Conservation (phyloP, 257 asterid species). For the Forsythia viridissima region DNA sequence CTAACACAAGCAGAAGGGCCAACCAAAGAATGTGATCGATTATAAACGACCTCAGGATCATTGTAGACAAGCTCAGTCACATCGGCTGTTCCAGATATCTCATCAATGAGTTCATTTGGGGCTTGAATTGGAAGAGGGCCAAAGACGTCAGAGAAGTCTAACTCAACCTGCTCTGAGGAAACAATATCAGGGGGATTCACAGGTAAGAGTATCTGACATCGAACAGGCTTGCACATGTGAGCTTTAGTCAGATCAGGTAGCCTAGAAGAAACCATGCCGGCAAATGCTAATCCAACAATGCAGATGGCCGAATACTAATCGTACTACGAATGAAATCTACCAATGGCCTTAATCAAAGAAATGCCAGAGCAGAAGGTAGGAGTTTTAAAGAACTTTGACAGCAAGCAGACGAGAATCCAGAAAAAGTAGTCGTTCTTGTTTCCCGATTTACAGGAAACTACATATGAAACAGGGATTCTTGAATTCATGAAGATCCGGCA, state of each 20-base stretch:
- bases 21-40: slow-evolving; percentile 63
- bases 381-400: slow-evolving; percentile 35
- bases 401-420: slow-evolving; percentile 54
- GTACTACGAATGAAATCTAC: slow-evolving; percentile 29
- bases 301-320: slow-evolving; percentile 29
- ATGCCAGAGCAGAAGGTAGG: slow-evolving; percentile 20
- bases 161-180: slow-evolving; percentile 30
- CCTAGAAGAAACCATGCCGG: slow-evolving; percentile 46
- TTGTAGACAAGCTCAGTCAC: slow-evolving; percentile 50
- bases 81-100: slow-evolving; percentile 31
- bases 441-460: slow-evolving; percentile 55
- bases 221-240: background rate
- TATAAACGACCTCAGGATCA: slow-evolving; percentile 58
- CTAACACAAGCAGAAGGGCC: slow-evolving; percentile 61
- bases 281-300: slow-evolving; percentile 18
- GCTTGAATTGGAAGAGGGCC: slow-evolving; percentile 42
- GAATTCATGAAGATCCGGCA: slow-evolving; percentile 27
- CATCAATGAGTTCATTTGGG: slow-evolving; percentile 35
- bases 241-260: slow-evolving; percentile 29
- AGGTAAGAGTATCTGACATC: slow-evolving; percentile 9
- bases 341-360: slow-evolving; percentile 24
- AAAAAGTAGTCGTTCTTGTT: slow-evolving; percentile 50
- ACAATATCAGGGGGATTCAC: slow-evolving; percentile 19
- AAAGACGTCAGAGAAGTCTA: slow-evolving; percentile 38
- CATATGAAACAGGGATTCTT: slow-evolving; percentile 20